Evolutionary conservation across 371 early-diverging fungal species (phyloP).

Genomic region (Caulochytrium protostelioides): DNA sequence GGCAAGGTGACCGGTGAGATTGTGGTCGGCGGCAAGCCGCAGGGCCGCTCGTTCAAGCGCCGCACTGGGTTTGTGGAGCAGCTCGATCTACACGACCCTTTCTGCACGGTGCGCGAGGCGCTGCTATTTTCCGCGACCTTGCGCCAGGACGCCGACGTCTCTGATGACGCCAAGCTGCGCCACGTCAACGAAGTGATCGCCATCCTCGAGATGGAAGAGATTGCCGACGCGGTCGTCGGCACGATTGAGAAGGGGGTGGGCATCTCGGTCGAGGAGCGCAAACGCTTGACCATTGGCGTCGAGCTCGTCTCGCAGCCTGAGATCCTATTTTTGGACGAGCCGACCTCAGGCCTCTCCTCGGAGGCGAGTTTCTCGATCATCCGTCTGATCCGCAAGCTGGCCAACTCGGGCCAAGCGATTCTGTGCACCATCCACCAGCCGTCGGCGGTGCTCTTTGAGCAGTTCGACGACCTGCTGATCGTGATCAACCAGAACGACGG

Average conservation of each 20-base stretch:
- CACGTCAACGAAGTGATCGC: constrained; percentile 40
- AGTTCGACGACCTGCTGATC: constrained; percentile 56
- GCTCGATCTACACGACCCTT: constrained; percentile 50
- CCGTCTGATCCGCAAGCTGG: constrained; percentile 38
- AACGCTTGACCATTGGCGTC: constrained; percentile 8
- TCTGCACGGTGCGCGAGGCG: constrained; percentile 32
- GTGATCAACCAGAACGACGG: too few species aligned
- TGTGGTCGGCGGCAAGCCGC: constrained; percentile 7
- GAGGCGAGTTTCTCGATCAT: constrained; percentile 46
- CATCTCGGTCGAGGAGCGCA: background rate
- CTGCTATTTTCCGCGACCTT: constrained; percentile 47
- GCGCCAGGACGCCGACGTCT: constrained; percentile 36
- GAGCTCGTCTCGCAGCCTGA: constrained; percentile 54
- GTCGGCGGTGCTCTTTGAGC: constrained; percentile 50
- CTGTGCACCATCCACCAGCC: constrained; percentile 79
- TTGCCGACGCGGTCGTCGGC: constrained; percentile 36
- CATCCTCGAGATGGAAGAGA: constrained; percentile 38
- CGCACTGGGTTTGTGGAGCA: constrained; percentile 64
- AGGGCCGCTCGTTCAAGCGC: constrained; percentile 29
- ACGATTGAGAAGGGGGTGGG: too few species aligned
- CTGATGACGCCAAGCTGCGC: too few species aligned
- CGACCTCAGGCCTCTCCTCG: constrained; percentile 48
- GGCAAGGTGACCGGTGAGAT: constrained; percentile 47
- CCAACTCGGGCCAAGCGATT: constrained; percentile 40
- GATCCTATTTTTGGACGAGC: constrained; percentile 66